Percentiles rank a stretch among this genome's conserved stretches.
Conservation (phyloP, 805 yeast species). For the Suhomyces kilbournensis region DNA sequence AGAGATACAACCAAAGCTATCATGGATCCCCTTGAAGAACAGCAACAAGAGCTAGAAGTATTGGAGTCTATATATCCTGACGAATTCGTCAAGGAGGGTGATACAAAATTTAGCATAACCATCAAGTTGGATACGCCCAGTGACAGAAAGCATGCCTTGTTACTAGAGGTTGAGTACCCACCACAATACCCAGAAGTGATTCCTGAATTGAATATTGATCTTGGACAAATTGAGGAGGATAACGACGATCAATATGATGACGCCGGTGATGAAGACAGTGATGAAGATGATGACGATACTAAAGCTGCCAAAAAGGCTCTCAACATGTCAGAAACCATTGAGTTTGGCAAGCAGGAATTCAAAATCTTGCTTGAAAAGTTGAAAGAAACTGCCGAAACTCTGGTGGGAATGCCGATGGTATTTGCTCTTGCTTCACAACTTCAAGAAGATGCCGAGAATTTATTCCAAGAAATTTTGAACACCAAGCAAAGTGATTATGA, state of each 20-base stretch:
- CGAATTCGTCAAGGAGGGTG: slow-evolving; percentile 55
- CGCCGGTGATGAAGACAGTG: slow-evolving; percentile 39
- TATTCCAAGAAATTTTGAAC: slow-evolving; percentile 58
- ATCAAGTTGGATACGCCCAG: slow-evolving; percentile 68
- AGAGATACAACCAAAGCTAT: not conserved
- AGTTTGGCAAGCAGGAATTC: slow-evolving; percentile 50
- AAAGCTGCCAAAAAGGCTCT: slow-evolving; percentile 38
- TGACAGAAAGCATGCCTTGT: slow-evolving; percentile 53
- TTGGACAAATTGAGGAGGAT: slow-evolving; percentile 23
- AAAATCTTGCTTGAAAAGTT: slow-evolving; percentile 37
- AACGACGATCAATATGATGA: slow-evolving; percentile 26
- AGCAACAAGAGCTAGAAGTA: slow-evolving; percentile 84
- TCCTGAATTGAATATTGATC: slow-evolving; percentile 52
- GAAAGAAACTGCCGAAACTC: slow-evolving; percentile 65
- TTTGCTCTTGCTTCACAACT: slow-evolving; percentile 74
- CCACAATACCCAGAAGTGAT: slow-evolving; percentile 77
- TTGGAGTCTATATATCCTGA: slow-evolving; percentile 92
- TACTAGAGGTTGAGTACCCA: slow-evolving; percentile 68
- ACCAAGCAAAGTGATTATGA: slow-evolving; percentile 57
- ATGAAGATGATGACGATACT: slow-evolving; percentile 28
- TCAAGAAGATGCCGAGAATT: slow-evolving; percentile 76
- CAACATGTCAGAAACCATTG: slow-evolving; percentile 56
- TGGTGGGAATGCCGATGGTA: slow-evolving; percentile 88
- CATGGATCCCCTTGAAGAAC: slow-evolving; percentile 84
- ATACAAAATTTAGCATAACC: slow-evolving; percentile 52